Percentiles rank a stretch among this genome's conserved stretches.
Evolutionary conservation across 768 basidiomycete genomes (phyloP).

Genomic region (Mycena olivaceomarginata): DNA sequence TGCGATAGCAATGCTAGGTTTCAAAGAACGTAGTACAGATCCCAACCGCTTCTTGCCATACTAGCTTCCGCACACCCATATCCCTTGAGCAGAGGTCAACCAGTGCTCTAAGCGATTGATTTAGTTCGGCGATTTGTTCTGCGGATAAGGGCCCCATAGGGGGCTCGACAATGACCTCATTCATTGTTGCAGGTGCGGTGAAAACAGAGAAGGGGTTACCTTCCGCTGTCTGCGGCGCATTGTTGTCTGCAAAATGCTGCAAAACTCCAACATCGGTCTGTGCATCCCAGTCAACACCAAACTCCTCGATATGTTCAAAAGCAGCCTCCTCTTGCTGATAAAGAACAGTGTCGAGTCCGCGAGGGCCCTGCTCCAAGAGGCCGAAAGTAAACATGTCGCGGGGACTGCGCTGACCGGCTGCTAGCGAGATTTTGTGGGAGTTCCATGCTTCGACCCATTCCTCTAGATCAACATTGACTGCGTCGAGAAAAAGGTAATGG

Average conservation of each 20-base stretch:
- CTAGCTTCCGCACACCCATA: constrained; percentile 11
- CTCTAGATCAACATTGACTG: neutral
- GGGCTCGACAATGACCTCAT: constrained; percentile 3
- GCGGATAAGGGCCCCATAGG: neutral
- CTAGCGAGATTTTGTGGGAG: neutral
- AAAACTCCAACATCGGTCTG: neutral
- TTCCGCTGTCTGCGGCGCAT: neutral
- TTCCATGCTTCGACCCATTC: constrained; percentile 17
- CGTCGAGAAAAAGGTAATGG: neutral
- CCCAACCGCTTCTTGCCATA: neutral
- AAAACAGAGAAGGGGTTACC: neutral
- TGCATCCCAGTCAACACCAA: constrained; percentile 8
- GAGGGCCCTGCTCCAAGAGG: neutral
- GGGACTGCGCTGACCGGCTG: neutral
- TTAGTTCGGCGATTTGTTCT: neutral
- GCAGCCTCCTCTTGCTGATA: neutral
- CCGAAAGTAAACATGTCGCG: constrained; percentile 17
- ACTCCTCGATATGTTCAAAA: constrained; percentile 7
- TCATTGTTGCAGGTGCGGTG: neutral
- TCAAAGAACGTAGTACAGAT: constrained; percentile 6
- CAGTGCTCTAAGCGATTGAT: neutral
- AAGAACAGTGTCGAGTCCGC: neutral
- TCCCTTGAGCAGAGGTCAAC: neutral
- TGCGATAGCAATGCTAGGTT: too few relatives aligned
- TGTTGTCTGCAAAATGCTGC: neutral